Evolutionary conservation across 139 green algal genomes (phyloP).

Genomic region (Tetradesmus obliquus): DNA sequence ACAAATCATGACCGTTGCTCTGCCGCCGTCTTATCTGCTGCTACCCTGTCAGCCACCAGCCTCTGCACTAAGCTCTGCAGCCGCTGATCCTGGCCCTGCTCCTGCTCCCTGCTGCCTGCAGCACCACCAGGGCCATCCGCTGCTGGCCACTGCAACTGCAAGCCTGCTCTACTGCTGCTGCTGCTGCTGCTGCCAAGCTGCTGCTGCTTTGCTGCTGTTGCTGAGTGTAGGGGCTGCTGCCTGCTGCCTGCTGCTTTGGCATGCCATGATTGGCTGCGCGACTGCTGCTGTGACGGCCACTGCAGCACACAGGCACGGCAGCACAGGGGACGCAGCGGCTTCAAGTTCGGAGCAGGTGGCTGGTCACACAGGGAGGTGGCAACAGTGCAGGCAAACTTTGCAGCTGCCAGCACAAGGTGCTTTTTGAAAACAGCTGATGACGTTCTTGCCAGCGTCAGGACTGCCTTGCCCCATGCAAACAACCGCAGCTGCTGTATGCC

Average conservation of each 20-base stretch:
- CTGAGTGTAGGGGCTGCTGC: background rate
- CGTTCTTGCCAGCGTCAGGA: too few species aligned
- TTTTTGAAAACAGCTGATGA: too few species aligned
- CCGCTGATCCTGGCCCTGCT: background rate
- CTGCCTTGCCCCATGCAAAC: background rate
- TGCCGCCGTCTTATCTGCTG: background rate
- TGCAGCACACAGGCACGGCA: background rate
- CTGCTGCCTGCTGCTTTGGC: conserved; percentile 2
- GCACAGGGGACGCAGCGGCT: background rate
- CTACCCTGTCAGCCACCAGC: conserved; percentile 16
- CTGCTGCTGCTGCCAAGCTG: background rate
- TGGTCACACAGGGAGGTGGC: too few species aligned
- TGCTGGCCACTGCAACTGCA: background rate
- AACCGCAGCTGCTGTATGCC: background rate
- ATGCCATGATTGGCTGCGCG: background rate
- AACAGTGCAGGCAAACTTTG: too few species aligned
- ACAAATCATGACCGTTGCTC: background rate
- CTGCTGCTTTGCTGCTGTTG: background rate
- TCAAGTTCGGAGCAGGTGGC: background rate
- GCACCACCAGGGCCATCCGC: background rate
- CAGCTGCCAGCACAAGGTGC: too few species aligned
- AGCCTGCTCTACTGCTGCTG: background rate
- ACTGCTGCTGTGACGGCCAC: background rate
- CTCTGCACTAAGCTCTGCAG: conserved; percentile 15
- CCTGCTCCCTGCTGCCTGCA: background rate